A percentile compares a stretch with the other conserved stretches of the same genome.
phyloP scores from a whole-genome alignment of 345 rosid species.

The Lepidium didymum region DNA sequence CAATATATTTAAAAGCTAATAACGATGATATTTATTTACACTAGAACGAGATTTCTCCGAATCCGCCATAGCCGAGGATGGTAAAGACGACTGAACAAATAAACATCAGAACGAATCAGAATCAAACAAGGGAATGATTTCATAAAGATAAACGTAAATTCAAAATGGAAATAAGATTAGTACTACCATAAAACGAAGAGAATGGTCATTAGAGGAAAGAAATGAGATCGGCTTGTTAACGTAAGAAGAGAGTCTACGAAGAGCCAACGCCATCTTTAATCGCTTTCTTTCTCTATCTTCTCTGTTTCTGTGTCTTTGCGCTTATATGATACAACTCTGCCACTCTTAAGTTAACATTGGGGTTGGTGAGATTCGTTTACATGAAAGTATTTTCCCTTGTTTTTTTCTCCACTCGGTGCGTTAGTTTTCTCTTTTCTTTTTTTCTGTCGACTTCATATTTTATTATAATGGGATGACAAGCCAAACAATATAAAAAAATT shows the following conservation, averaged over 20 bases:
- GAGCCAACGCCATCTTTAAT: slow-evolving; percentile 48
- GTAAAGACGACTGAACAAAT: slow-evolving; percentile 55
- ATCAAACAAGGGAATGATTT: background rate
- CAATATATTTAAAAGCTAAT: background rate
- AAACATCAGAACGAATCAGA: background rate
- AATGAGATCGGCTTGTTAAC: slow-evolving; percentile 33
- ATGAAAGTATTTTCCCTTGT: too few species aligned
- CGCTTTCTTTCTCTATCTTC: slow-evolving; percentile 7
- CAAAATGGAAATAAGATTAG: background rate
- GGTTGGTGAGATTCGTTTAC: slow-evolving; percentile 20
- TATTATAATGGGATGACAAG: too few species aligned
- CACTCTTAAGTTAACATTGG: background rate
- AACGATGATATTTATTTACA: slow-evolving; percentile 21
- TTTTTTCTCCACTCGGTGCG: background rate
- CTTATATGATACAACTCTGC: background rate
- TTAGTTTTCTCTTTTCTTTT: too few species aligned
- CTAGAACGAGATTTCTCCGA: slow-evolving; percentile 53
- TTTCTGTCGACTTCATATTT: too few species aligned
- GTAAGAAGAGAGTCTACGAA: slow-evolving; percentile 61
- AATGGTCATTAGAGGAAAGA: slow-evolving; percentile 32
- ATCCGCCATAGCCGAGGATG: slow-evolving; percentile 40
- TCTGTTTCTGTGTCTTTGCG: background rate
- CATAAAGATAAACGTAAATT: background rate
- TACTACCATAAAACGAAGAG: slow-evolving; percentile 40
- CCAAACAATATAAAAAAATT: too few species aligned